Evolutionary conservation across 768 basidiomycete species (phyloP), one percentile per base, ranked within the genome.

Genomic region (Scleroderma citrinum): DNA sequence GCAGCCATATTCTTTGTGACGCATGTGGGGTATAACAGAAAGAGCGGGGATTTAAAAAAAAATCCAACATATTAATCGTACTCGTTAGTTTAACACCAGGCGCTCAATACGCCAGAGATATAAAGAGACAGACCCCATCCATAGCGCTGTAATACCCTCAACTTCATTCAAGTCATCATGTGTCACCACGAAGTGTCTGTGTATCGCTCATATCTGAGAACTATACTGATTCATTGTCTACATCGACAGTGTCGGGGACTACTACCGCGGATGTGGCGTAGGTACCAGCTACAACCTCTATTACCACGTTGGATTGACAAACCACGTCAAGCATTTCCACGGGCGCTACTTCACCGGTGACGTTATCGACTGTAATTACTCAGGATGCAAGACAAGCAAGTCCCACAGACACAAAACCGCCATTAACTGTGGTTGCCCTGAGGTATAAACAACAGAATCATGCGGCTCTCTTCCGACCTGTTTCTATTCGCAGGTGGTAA

Each of bases 121-220:
- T n/a, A 37, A 35, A 11, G 30, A 31, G 4, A 19, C 43, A 19
- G 16, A 20, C 21, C n/a, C 31, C 16, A 29, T 40, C 14, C 24
- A 13, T 21, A 13, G 34, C 40, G 46, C 42, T 37, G 13, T n/a
- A 35, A 40, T 31, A 26, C 46, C 38, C 39, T 32, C 26, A n/a
- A 35, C 40, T 42, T 24, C 46, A 8, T 11, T 10, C 4, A 16
- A 19, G 23, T 41, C 23, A 16, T n/a, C 16, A 69, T 69, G 68
- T 69, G 68, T 48, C 64, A 62, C 44, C 69, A 69, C 58, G 68
- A 70, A 62, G 48, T 70, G 68, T 69, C 49, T 50, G 69, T 43
- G 0, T 6, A 21, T 24, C 19, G 24, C 30, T 10, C 19, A 8
- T 46, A 2, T 13, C n/a, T 2, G 17, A 26, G 24, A 7, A 32